phyloP scores from a whole-genome alignment of 1,284 basidiomycete species.

The Cystobasidium pallidum region DNA sequence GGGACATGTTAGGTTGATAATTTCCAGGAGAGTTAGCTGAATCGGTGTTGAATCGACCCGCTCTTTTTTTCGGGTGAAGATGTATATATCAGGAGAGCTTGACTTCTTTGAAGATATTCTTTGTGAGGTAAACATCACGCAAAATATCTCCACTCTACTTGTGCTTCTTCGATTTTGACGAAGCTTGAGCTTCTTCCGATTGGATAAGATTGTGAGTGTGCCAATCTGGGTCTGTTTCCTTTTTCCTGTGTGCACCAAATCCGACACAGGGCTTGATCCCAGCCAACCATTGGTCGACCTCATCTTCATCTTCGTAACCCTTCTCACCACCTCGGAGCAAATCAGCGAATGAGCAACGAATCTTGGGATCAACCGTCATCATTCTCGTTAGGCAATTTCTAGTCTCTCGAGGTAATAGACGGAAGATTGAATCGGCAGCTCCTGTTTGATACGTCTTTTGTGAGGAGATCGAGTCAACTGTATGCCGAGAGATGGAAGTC shows the following conservation, averaged over 20 bases:
- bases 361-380: constrained; percentile 85
- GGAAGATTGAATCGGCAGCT: constrained; percentile 95
- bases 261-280: constrained; percentile 54
- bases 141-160: constrained; percentile 21
- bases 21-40: too few relatives aligned
- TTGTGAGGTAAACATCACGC: too few relatives aligned
- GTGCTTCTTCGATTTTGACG: constrained; percentile 38
- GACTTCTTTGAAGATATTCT: too few relatives aligned
- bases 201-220: constrained; percentile 44
- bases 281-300: constrained; percentile 58
- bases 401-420: constrained; percentile 90
- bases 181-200: constrained; percentile 36
- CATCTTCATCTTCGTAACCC: constrained; percentile 55
- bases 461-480: constrained; percentile 56
- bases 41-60: too few relatives aligned
- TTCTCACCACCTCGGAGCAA: constrained; percentile 70
- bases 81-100: too few relatives aligned
- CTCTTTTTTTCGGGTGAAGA: too few relatives aligned
- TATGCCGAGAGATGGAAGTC: constrained; percentile 41
- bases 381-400: constrained; percentile 86
- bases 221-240: constrained; percentile 39
- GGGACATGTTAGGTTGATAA: too few relatives aligned
- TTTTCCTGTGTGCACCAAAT: constrained; percentile 9
- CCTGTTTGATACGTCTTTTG: constrained; percentile 76
- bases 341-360: constrained; percentile 91